These are phyloP conservation scores for Trichophyton mentagrophytes DNA, from an alignment of 2,329 filamentous ascomycete genomes.

Conservation along the genomic window DNA sequence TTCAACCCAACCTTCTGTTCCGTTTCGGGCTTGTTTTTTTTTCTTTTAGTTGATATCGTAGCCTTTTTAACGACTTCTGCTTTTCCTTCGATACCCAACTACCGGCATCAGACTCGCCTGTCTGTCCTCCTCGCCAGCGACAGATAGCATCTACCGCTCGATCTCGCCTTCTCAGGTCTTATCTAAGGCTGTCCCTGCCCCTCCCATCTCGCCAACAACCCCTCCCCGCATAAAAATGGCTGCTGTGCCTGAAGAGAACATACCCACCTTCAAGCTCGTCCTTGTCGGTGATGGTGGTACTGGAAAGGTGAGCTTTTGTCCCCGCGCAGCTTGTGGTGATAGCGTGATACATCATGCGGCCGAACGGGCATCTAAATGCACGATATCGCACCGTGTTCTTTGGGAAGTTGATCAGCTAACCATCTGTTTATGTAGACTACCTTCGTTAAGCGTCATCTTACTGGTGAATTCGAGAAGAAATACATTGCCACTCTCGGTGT, in stretches of 20 bases:
- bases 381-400: no score
- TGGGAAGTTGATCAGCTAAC: background rate
- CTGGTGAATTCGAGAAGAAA: conserved; percentile 99
- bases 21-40: background rate
- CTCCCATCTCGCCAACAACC: conserved; percentile 46
- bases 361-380: no score
- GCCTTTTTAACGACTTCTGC: background rate
- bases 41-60: background rate
- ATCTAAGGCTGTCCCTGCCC: background rate
- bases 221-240: conserved; percentile 22
- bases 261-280: conserved; percentile 97
- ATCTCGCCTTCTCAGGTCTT: no score
- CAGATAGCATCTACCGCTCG: background rate
- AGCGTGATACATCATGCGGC: background rate
- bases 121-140: background rate
- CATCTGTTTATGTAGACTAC: conserved; percentile 56
- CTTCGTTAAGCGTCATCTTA: conserved; percentile 99
- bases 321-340: background rate
- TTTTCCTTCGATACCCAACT: background rate
- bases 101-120: background rate
- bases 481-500: conserved; percentile 99
- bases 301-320: conserved; percentile 72
- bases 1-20: background rate
- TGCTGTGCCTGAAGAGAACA: conserved; percentile 11
- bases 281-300: conserved; percentile 99